Percentiles rank a stretch among this genome's conserved stretches.
These are phyloP conservation scores for Chrysanthemum seticuspe DNA, from an alignment of 129 eudicot genomes.

Conservation along the genomic window DNA sequence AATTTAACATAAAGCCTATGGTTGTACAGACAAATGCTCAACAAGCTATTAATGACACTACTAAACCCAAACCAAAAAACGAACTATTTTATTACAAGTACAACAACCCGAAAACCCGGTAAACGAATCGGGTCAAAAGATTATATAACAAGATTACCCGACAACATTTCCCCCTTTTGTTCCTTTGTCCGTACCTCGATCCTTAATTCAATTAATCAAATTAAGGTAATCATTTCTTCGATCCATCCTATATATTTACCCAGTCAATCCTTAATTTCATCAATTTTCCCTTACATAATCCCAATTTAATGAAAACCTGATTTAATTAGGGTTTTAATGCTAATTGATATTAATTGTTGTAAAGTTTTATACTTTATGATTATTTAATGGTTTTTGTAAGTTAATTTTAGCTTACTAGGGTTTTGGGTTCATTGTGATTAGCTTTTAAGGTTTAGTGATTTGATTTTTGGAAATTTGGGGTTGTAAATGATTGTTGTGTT, in stretches of 20 bases:
- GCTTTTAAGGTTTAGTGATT: no score
- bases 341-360: slow-evolving; percentile 4
- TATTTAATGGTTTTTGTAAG: neutral
- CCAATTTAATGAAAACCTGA: slow-evolving; percentile 4
- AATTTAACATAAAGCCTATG: no score
- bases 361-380: neutral
- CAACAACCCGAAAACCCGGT: neutral
- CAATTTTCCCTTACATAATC: neutral
- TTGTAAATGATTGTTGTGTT: no score
- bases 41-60: no score
- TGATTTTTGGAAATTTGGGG: no score
- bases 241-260: slow-evolving; percentile 1
- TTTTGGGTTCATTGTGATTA: no score
- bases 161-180: neutral
- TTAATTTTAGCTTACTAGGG: neutral
- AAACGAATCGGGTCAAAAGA: neutral
- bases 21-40: no score
- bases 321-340: slow-evolving; percentile 29
- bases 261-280: neutral
- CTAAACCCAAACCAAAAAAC: no score
- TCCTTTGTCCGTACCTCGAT: neutral
- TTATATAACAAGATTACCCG: neutral
- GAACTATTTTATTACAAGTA: no score
- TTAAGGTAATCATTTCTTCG: slow-evolving; percentile 1
- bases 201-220: neutral